Evolutionary conservation across 2,329 filamentous ascomycete genomes (phyloP).

Genomic region (Pseudogymnoascus sp.): DNA sequence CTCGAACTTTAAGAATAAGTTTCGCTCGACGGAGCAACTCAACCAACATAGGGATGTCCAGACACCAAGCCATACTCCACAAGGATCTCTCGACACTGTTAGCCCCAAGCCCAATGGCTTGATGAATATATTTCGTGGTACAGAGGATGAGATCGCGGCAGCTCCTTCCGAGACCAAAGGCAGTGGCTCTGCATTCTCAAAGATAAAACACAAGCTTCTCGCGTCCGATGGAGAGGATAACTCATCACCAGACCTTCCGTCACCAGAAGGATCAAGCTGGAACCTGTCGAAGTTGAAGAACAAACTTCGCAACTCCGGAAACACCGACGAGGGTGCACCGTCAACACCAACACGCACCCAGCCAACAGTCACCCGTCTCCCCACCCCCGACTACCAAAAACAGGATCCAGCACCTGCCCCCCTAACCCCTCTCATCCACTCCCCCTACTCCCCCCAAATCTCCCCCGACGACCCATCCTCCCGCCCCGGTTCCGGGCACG

Average conservation of each 20-base stretch:
- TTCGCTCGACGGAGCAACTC: not conserved
- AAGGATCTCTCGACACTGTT: not conserved
- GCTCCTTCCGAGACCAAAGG: not conserved
- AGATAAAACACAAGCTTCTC: not conserved
- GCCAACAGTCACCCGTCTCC: not conserved
- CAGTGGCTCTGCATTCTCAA: not conserved
- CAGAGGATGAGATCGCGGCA: not conserved
- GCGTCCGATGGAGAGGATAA: slow-evolving; percentile 5
- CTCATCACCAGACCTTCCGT: not conserved
- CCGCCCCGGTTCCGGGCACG: not conserved
- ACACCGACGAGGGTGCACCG: not conserved
- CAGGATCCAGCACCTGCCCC: not conserved
- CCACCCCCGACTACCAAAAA: not conserved
- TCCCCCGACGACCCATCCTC: not conserved
- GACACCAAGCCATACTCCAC: not conserved
- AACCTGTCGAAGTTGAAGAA: slow-evolving; percentile 1
- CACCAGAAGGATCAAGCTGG: not conserved
- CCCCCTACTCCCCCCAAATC: not conserved
- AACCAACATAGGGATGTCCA: not conserved
- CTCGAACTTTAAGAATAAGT: slow-evolving; percentile 4
- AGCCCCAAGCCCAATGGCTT: not conserved
- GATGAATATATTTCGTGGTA: not conserved
- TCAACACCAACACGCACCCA: slow-evolving; percentile 3
- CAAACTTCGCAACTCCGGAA: slow-evolving; percentile 1
- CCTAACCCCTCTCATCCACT: not conserved